Evolutionary conservation across 2,329 filamentous ascomycete species (phyloP).

Genomic region (Beauveria medogensis): DNA sequence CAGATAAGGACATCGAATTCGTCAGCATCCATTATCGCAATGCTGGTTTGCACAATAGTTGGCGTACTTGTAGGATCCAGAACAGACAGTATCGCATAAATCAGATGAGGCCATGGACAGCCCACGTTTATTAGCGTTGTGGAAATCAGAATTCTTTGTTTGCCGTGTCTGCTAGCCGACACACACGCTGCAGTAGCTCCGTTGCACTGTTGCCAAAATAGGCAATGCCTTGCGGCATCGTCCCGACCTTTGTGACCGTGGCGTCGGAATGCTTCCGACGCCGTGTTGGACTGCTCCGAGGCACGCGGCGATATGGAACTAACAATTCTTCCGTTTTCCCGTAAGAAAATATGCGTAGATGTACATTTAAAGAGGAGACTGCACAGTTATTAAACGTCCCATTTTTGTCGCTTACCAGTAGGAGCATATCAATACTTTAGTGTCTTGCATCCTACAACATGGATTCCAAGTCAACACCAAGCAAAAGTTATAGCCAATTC

Average conservation of each 20-base stretch:
- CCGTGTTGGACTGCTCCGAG: not conserved
- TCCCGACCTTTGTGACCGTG: not conserved
- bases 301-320: not conserved
- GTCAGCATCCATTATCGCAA: too few relatives aligned
- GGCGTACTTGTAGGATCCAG: too few relatives aligned
- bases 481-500: slow-evolving; percentile 26
- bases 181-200: not conserved
- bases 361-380: not conserved
- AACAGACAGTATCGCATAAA: too few relatives aligned
- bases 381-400: not conserved
- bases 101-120: too few relatives aligned
- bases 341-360: not conserved
- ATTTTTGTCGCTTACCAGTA: not conserved
- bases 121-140: too few relatives aligned
- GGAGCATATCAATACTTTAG: not conserved
- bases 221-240: not conserved
- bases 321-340: not conserved
- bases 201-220: not conserved
- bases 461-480: slow-evolving; percentile 7
- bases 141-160: too few relatives aligned
- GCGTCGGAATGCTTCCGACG: not conserved
- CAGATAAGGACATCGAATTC: slow-evolving; percentile 54
- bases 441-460: slow-evolving; percentile 6
- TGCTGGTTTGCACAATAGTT: too few relatives aligned
- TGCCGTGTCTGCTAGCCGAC: too few relatives aligned